phyloP scores from a whole-genome alignment of 179 eudicot genomes.

The Beta macrorhiza region DNA sequence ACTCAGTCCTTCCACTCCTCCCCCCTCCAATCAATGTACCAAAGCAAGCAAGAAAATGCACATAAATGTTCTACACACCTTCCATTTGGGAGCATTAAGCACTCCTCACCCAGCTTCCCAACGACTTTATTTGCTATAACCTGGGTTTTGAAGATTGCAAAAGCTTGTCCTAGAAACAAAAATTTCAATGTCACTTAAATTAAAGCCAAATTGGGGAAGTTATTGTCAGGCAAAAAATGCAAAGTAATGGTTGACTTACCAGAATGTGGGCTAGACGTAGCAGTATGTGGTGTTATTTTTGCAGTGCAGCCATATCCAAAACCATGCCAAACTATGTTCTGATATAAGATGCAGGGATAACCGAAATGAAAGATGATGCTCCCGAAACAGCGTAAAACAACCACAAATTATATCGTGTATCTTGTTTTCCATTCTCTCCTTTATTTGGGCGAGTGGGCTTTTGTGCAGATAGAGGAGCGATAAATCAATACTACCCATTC shows the following conservation, averaged over 20 bases:
- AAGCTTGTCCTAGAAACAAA: slow-evolving; percentile 54
- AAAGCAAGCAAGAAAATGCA: neutral
- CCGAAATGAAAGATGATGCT: neutral
- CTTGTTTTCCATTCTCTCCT: neutral
- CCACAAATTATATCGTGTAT: neutral
- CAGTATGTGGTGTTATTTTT: slow-evolving; percentile 48
- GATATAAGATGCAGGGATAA: slow-evolving; percentile 16
- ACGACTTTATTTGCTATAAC: slow-evolving; percentile 52
- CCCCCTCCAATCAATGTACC: neutral
- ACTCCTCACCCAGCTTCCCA: slow-evolving; percentile 34
- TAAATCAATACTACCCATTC: neutral
- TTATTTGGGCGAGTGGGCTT: neutral
- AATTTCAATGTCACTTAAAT: neutral
- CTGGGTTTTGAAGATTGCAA: slow-evolving; percentile 55
- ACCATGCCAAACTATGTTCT: slow-evolving; percentile 66
- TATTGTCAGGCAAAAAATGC: too few relatives aligned
- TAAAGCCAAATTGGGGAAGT: too few relatives aligned
- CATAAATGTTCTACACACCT: slow-evolving; percentile 32
- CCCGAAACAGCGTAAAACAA: neutral
- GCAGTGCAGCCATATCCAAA: slow-evolving; percentile 49
- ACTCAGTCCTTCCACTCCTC: neutral
- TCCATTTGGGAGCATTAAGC: slow-evolving; percentile 62
- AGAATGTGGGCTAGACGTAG: slow-evolving; percentile 47
- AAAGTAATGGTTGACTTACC: slow-evolving; percentile 36
- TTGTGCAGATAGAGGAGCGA: neutral